phyloP scores from a whole-genome alignment of 2,329 filamentous ascomycete species.

The Alternaria incomplexa region DNA sequence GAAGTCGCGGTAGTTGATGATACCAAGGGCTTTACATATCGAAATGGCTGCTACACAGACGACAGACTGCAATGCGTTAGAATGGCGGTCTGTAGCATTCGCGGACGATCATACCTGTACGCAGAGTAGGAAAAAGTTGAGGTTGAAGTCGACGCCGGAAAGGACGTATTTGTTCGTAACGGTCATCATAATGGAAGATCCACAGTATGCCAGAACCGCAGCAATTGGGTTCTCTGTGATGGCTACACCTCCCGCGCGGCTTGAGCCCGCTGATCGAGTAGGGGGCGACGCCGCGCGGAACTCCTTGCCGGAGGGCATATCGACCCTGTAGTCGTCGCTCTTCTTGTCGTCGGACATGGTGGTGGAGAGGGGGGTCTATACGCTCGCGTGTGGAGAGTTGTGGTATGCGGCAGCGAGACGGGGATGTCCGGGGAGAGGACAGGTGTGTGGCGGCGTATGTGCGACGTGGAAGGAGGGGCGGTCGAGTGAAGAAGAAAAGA shows the following conservation, averaged over 20 bases:
- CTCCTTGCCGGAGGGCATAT: conserved; percentile 60
- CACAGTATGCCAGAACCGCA: conserved; percentile 88
- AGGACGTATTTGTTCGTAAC: conserved; percentile 99
- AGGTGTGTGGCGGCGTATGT: conserved; percentile 15
- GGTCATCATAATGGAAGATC: conserved; percentile 98
- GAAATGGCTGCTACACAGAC: conserved; percentile 89
- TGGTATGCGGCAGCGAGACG: conserved; percentile 22
- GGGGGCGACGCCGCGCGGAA: conserved; percentile 53
- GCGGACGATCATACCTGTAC: conserved; percentile 74
- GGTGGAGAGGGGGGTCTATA: conserved; percentile 10
- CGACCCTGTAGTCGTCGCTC: conserved; percentile 77
- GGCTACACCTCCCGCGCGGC: conserved; percentile 27
- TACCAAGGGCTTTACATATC: conserved; percentile 76
- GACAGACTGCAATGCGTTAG: conserved; percentile 67
- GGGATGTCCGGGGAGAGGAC: conserved; percentile 23
- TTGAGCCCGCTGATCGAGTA: conserved; percentile 49
- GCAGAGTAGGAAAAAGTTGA: conserved; percentile 93
- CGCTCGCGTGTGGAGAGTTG: conserved; percentile 1
- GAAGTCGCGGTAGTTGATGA: conserved; percentile 86
- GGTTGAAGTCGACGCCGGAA: conserved; percentile 87
- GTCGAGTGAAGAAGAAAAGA: conserved; percentile 22
- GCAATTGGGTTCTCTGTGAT: conserved; percentile 77
- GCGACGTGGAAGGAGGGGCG: conserved; percentile 1
- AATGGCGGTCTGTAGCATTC: neutral
- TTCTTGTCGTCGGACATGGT: conserved; percentile 90